Conservation (phyloP, 805 yeast genomes). For the Sugiyamaella marilandica region DNA sequence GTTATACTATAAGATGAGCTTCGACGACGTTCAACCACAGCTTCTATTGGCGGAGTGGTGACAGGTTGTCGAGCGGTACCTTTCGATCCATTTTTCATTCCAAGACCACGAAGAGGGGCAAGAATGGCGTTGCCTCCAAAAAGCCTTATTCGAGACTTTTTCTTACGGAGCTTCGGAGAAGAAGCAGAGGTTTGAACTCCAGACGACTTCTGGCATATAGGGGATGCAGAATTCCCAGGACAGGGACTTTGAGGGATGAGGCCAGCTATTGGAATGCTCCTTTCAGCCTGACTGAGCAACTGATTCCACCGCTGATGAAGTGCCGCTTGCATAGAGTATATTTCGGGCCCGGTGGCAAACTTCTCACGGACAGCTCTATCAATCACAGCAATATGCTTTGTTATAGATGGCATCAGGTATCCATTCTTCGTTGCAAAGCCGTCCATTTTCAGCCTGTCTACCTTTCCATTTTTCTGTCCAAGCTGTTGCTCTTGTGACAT, state of each 20-base stretch:
- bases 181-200: too few species aligned
- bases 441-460: slow-evolving; percentile 10
- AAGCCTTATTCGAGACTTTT: background rate
- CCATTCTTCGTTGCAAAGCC: slow-evolving; percentile 14
- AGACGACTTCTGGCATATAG: too few species aligned
- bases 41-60: background rate
- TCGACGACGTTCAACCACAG: background rate
- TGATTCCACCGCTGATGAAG: slow-evolving; percentile 17
- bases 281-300: slow-evolving; percentile 7
- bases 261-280: background rate
- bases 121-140: background rate
- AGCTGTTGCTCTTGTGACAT: slow-evolving; percentile 7
- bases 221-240: too few species aligned
- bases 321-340: slow-evolving; percentile 9
- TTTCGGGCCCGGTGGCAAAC: slow-evolving; percentile 14
- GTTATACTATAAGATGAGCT: background rate
- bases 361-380: slow-evolving; percentile 20
- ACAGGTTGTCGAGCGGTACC: background rate
- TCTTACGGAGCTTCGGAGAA: too few species aligned
- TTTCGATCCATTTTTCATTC: background rate
- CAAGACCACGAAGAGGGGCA: background rate
- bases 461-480: background rate
- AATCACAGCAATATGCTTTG: slow-evolving; percentile 15
- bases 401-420: slow-evolving; percentile 14
- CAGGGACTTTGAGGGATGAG: too few species aligned